A percentile compares a stretch with the other conserved stretches of the same genome.
These are phyloP conservation scores for Helotiales sp. DNA, from an alignment of 2,329 filamentous ascomycete genomes.

Conservation along the genomic window DNA sequence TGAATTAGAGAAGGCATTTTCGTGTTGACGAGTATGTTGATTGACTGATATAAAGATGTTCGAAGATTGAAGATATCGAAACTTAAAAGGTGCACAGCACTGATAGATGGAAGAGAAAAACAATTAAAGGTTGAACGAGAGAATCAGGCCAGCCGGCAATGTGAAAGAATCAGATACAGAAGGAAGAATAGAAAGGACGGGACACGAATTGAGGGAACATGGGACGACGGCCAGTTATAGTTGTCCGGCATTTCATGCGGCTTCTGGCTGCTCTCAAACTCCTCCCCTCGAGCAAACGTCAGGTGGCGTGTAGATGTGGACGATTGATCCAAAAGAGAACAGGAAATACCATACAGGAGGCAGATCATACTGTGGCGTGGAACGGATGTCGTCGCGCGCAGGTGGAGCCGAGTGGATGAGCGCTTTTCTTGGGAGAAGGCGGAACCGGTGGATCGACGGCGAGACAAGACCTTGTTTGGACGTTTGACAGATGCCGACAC, in stretches of 20 bases:
- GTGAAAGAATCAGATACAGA: conserved; percentile 1
- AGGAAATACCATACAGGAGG: background rate
- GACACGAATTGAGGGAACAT: background rate
- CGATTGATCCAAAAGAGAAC: background rate
- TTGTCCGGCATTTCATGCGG: background rate
- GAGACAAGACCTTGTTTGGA: conserved; percentile 9
- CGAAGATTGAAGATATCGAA: conserved; percentile 3
- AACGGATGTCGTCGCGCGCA: conserved; percentile 8
- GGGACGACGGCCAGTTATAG: background rate
- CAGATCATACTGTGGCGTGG: conserved; percentile 2
- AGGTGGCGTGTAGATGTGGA: background rate
- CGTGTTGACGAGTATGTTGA: conserved; percentile 42
- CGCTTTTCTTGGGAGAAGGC: background rate
- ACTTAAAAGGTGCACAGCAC: conserved; percentile 18
- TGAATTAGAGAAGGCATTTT: conserved; percentile 47
- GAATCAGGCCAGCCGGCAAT: conserved; percentile 4
- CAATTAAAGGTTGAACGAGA: background rate
- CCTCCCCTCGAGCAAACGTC: background rate
- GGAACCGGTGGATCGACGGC: conserved; percentile 8
- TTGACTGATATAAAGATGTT: background rate
- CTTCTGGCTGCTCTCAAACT: background rate
- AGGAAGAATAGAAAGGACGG: background rate
- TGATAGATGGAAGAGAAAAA: conserved; percentile 4
- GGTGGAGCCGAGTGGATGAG: conserved; percentile 6
- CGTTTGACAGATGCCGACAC: conserved; percentile 7